phyloP scores from a whole-genome alignment of 768 basidiomycete genomes.

The Rhodosporidiobolus odoratus region DNA sequence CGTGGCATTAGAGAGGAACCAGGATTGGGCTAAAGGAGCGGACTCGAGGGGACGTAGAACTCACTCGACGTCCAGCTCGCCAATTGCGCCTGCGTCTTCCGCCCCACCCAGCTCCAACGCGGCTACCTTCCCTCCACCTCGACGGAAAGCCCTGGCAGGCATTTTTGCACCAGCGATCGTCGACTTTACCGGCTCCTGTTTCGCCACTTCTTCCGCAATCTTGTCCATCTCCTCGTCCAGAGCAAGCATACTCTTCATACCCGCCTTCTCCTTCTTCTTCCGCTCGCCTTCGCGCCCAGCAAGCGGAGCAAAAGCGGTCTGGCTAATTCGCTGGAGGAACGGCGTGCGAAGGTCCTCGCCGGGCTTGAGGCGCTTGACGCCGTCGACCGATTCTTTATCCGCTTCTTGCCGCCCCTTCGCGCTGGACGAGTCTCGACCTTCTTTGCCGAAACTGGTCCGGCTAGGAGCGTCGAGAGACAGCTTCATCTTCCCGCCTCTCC shows the following conservation, averaged over 20 bases:
- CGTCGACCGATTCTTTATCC: neutral
- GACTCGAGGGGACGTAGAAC: neutral
- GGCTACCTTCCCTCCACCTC: neutral
- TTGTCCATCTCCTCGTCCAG: neutral
- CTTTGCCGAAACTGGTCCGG: neutral
- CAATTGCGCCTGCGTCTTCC: neutral
- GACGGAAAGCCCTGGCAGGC: neutral
- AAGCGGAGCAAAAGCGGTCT: slow-evolving; percentile 16
- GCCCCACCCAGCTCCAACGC: neutral
- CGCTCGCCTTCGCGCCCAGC: neutral
- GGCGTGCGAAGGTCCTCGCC: neutral
- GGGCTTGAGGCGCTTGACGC: neutral
- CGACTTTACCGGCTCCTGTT: neutral
- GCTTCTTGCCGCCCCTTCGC: neutral
- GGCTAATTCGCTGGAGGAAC: neutral
- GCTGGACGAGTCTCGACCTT: neutral
- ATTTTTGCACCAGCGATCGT: neutral
- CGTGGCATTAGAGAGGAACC: too few relatives aligned
- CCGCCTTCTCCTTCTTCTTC: neutral
- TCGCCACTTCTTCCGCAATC: neutral
- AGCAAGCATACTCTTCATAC: neutral
- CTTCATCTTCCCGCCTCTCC: neutral
- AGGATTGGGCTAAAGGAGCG: neutral
- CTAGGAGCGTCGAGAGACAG: neutral
- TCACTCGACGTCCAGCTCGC: neutral